Conservation (phyloP, 2,329 filamentous ascomycete genomes). For the Pyrenophora seminiperda region DNA sequence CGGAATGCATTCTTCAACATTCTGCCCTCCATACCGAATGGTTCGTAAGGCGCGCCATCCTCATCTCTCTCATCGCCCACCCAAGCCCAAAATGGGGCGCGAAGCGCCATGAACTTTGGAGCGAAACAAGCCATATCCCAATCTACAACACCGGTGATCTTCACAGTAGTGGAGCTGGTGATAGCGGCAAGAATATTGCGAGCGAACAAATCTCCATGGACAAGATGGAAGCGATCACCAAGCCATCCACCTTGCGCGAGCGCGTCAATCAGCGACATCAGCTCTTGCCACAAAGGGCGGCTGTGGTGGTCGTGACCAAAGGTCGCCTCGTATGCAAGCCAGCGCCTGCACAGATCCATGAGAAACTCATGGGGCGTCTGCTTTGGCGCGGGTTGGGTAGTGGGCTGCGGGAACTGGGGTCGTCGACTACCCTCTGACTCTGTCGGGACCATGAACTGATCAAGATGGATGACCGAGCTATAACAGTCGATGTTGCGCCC, state of each 20-base stretch:
- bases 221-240: slow-evolving; percentile 7
- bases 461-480: background rate
- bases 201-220: slow-evolving; percentile 36
- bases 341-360: slow-evolving; percentile 1
- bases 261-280: background rate
- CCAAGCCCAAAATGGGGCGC: slow-evolving; percentile 10
- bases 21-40: background rate
- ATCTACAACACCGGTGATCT: slow-evolving; percentile 36
- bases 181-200: slow-evolving; percentile 37
- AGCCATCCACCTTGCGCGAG: slow-evolving; percentile 4
- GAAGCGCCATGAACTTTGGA: slow-evolving; percentile 30
- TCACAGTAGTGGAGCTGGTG: background rate
- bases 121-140: slow-evolving; percentile 42
- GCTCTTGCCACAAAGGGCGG: background rate
- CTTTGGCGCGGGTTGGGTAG: background rate
- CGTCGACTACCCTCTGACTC: no score
- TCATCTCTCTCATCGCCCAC: background rate
- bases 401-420: background rate
- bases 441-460: background rate
- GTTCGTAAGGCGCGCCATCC: background rate
- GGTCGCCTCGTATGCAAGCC: background rate
- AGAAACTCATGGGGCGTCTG: slow-evolving; percentile 7
- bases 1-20: background rate
- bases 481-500: background rate
- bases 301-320: background rate